These are phyloP conservation scores for Codiaeum variegatum DNA, from an alignment of 441 rosid species.

Conservation along the genomic window DNA sequence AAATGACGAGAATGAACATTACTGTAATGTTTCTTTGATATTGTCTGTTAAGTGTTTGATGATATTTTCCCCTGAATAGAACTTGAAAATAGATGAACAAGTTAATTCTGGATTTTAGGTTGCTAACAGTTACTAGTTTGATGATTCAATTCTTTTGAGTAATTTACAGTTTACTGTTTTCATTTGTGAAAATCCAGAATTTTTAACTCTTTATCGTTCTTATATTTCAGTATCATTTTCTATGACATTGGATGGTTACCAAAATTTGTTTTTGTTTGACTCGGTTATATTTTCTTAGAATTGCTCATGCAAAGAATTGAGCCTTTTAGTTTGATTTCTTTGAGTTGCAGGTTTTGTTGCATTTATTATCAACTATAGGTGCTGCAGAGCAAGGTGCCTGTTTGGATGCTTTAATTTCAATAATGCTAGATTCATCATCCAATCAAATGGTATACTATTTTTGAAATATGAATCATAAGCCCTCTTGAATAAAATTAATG, in stretches of 20 bases:
- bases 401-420: conserved; percentile 79
- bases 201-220: not conserved
- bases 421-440: conserved; percentile 82
- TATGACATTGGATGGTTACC: not conserved
- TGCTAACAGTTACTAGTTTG: not conserved
- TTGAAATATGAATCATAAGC: too few species aligned
- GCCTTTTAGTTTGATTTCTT: not conserved
- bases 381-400: conserved; percentile 83
- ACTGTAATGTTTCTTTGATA: too few species aligned
- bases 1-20: too few species aligned
- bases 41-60: too few species aligned
- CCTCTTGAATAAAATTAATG: not conserved
- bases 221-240: not conserved
- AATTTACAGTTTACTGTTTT: not conserved
- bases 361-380: conserved; percentile 68
- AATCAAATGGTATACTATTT: conserved; percentile 71
- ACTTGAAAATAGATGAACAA: too few species aligned
- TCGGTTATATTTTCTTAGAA: not conserved
- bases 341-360: conserved; percentile 69
- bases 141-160: not conserved
- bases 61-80: not conserved
- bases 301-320: not conserved
- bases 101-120: not conserved
- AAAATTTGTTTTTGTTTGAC: not conserved
- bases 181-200: not conserved